phyloP scores from a whole-genome alignment of 2,329 filamentous ascomycete species.

The Coniochaeta prunicola region DNA sequence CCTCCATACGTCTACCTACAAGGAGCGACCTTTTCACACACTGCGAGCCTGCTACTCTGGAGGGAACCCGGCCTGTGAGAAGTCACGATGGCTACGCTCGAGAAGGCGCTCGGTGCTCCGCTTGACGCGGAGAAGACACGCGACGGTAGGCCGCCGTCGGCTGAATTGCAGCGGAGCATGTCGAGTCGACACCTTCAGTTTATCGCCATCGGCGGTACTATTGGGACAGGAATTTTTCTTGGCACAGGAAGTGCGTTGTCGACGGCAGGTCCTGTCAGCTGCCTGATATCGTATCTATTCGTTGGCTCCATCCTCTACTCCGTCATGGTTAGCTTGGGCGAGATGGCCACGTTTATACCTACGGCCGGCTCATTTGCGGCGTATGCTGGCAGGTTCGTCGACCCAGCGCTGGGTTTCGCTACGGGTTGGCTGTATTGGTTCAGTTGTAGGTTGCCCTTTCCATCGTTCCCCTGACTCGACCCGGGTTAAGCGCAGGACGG shows the following conservation, averaged over 20 bases:
- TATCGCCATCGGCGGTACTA: conserved; percentile 52
- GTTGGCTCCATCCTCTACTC: conserved; percentile 67
- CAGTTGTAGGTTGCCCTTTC: conserved; percentile 37
- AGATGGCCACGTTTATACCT: conserved; percentile 74
- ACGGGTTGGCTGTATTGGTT: conserved; percentile 80
- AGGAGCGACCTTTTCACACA: not conserved
- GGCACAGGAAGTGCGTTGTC: conserved; percentile 57
- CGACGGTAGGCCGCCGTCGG: not conserved
- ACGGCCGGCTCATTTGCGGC: conserved; percentile 70
- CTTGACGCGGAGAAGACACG: not conserved
- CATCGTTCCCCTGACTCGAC: not conserved
- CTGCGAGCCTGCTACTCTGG: not conserved
- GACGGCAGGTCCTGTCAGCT: conserved; percentile 57
- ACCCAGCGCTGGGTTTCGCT: conserved; percentile 50
- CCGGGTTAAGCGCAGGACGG: not conserved
- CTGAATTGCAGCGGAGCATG: conserved; percentile 1
- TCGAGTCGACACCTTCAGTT: conserved; percentile 36
- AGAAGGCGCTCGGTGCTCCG: too few relatives aligned
- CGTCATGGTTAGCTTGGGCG: conserved; percentile 62
- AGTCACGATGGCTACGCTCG: not conserved
- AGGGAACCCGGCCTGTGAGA: not conserved
- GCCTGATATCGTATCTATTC: conserved; percentile 61
- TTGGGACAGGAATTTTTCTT: conserved; percentile 68
- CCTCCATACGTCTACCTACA: not conserved
- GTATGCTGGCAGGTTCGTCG: conserved; percentile 68